Evolutionary conservation across 441 rosid species (phyloP).

Genomic region (Erysimum cheiri): DNA sequence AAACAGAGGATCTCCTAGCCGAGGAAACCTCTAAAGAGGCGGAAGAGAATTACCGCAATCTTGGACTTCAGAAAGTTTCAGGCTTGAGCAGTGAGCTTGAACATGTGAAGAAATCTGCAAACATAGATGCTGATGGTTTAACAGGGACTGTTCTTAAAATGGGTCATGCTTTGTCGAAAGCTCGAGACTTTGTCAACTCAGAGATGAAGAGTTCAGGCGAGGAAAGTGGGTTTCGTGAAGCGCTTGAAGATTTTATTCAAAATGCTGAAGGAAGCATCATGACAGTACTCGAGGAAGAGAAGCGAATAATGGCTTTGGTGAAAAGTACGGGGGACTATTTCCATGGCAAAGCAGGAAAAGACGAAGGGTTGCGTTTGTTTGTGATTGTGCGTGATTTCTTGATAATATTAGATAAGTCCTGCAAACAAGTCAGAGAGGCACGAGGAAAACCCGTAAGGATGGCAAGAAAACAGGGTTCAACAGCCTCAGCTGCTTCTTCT

Average conservation of each 20-base stretch:
- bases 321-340: conserved; percentile 97
- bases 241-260: conserved; percentile 73
- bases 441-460: conserved; percentile 52
- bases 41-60: conserved; percentile 65
- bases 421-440: conserved; percentile 77
- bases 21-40: conserved; percentile 64
- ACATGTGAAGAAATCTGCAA: conserved; percentile 87
- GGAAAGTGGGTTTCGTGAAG: conserved; percentile 70
- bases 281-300: conserved; percentile 72
- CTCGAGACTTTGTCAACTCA: conserved; percentile 67
- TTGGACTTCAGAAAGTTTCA: conserved; percentile 90
- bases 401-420: conserved; percentile 81
- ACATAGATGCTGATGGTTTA: conserved; percentile 78
- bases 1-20: conserved; percentile 69
- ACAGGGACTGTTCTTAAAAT: conserved; percentile 73
- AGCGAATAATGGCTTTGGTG: conserved; percentile 82
- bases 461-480: conserved; percentile 57
- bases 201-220: conserved; percentile 72
- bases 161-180: conserved; percentile 59
- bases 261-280: conserved; percentile 69
- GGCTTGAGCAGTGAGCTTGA: conserved; percentile 74
- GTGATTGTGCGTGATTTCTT: conserved; percentile 79
- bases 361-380: conserved; percentile 92
- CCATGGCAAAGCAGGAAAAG: conserved; percentile 93
- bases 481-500: conserved; percentile 60